Evolutionary conservation across 148 eudicot genomes (phyloP), one percentile per base, ranked within the genome.

Genomic region (Selenicereus undatus): DNA sequence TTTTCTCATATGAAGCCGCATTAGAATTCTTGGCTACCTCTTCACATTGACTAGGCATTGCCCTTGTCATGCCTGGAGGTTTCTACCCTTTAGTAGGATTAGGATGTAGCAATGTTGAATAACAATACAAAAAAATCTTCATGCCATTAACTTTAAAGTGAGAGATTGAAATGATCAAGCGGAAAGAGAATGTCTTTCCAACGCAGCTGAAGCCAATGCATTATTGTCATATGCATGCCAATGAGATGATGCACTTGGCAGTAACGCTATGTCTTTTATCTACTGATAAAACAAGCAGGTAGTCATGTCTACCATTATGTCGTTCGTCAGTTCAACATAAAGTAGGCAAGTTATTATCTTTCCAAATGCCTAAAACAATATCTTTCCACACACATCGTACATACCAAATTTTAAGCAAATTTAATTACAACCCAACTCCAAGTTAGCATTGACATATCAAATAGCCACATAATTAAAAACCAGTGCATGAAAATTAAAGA

Each of bases 11-110:
- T 16, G 97, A 90, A 60, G 97, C 98, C 85, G 89, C 78, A 80
- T 91, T 95, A 79, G 93, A 91, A 89, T 95, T 97, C 85, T 89
- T 88, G 39, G 93, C 94, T 81, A 95, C 95, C 80, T 93, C 98
- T 92, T 87, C 90, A 97, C 98, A 95, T 60, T 90, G 90, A 35
- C 96, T 95, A 78, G 93, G 90, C 98, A 95, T 88, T 75, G 96
- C 91, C 66, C 87, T 85, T 22, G 98, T 96, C 84, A 93, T 89
- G 24, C 97, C 96, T 27, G 95, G 90, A 32, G 93, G 79, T 86
- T 93, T 95, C 83, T 95, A 85, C 32, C 97, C 97, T 87, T 91
- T 95, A 2, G 97, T 94, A 82, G 97, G 91, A 86, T 95, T 94
- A 36, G 98, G 96, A 81, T 95, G 54, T 50, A 13, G 12, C 54